These are phyloP conservation scores for Fusarium clavum DNA, from an alignment of 2,329 filamentous ascomycete genomes.

Conservation along the genomic window DNA sequence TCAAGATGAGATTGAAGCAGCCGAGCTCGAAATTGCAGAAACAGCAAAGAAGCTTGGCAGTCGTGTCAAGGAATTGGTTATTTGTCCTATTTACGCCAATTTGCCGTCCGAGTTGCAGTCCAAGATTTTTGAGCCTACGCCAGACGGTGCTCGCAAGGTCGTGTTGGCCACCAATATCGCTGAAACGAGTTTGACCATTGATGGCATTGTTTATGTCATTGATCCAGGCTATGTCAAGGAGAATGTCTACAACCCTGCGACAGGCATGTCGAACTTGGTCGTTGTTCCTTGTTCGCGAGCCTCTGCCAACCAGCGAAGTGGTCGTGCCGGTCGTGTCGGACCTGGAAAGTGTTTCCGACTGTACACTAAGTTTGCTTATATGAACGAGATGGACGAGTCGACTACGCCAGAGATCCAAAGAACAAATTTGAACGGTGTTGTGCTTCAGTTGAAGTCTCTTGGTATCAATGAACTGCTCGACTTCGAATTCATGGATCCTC, in stretches of 20 bases:
- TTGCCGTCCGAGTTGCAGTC: conserved; percentile 89
- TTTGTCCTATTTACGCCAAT: conserved; percentile 95
- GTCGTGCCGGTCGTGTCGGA: conserved; percentile 90
- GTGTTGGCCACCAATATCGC: conserved; percentile 97
- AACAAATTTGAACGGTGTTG: conserved; percentile 85
- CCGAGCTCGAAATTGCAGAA: conserved; percentile 84
- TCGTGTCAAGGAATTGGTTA: conserved; percentile 86
- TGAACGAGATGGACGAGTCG: conserved; percentile 93
- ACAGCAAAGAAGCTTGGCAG: conserved; percentile 88
- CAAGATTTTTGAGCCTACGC: conserved; percentile 95
- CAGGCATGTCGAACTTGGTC: conserved; percentile 91
- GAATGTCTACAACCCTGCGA: conserved; percentile 90
- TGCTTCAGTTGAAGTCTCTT: conserved; percentile 87
- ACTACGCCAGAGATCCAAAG: conserved; percentile 94
- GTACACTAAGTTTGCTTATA: conserved; percentile 93
- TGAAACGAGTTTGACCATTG: conserved; percentile 94
- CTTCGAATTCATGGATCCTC: conserved; percentile 97
- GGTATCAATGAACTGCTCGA: conserved; percentile 93
- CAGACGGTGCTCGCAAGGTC: conserved; percentile 85
- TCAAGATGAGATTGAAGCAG: conserved; percentile 94
- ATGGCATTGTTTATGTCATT: conserved; percentile 95
- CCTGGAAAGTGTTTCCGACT: conserved; percentile 94
- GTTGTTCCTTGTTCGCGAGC: conserved; percentile 92
- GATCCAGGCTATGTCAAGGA: conserved; percentile 97
- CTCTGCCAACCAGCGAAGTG: conserved; percentile 91